phyloP scores from a whole-genome alignment of 148 eudicot genomes.

The Nepenthes mirabilis region DNA sequence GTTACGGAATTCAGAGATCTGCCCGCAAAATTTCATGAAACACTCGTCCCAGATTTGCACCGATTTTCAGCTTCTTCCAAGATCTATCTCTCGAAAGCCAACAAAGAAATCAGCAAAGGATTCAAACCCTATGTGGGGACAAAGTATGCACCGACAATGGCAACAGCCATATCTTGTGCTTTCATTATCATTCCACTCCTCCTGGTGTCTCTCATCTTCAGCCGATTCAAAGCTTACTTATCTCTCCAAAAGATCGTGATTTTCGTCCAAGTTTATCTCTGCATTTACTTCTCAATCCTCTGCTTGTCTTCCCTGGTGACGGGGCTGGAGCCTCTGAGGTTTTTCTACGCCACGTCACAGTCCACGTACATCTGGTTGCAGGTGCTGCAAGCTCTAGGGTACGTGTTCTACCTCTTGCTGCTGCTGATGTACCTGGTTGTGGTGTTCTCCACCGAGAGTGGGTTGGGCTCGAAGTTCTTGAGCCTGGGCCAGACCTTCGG shows the following conservation, averaged over 20 bases:
- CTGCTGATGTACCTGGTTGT: slow-evolving; percentile 58
- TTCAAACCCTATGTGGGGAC: slow-evolving; percentile 71
- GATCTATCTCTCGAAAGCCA: slow-evolving; percentile 40
- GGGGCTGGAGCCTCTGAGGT: slow-evolving; percentile 70
- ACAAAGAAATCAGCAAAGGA: slow-evolving; percentile 49
- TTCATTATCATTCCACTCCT: slow-evolving; percentile 62
- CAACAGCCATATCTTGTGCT: slow-evolving; percentile 40
- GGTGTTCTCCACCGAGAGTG: slow-evolving; percentile 62
- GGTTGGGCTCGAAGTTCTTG: slow-evolving; percentile 48
- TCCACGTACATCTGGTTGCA: slow-evolving; percentile 64
- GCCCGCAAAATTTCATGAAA: slow-evolving; percentile 61
- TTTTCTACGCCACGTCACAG: slow-evolving; percentile 76
- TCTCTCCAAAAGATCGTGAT: slow-evolving; percentile 68
- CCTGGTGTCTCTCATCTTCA: slow-evolving; percentile 60
- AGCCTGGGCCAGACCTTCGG: slow-evolving; percentile 72
- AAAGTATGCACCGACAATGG: slow-evolving; percentile 48
- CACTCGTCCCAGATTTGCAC: slow-evolving; percentile 75
- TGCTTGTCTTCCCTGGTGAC: slow-evolving; percentile 51
- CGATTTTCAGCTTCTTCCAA: slow-evolving; percentile 55
- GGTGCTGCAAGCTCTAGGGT: slow-evolving; percentile 62
- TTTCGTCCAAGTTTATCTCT: slow-evolving; percentile 65
- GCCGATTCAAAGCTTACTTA: slow-evolving; percentile 54
- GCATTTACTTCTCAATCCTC: slow-evolving; percentile 72
- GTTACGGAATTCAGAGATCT: slow-evolving; percentile 60
- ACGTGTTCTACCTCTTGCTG: slow-evolving; percentile 55